Evolutionary conservation across 2,329 filamentous ascomycete species (phyloP), one percentile per base, ranked within the genome.

Genomic region (Claviceps purpurea): DNA sequence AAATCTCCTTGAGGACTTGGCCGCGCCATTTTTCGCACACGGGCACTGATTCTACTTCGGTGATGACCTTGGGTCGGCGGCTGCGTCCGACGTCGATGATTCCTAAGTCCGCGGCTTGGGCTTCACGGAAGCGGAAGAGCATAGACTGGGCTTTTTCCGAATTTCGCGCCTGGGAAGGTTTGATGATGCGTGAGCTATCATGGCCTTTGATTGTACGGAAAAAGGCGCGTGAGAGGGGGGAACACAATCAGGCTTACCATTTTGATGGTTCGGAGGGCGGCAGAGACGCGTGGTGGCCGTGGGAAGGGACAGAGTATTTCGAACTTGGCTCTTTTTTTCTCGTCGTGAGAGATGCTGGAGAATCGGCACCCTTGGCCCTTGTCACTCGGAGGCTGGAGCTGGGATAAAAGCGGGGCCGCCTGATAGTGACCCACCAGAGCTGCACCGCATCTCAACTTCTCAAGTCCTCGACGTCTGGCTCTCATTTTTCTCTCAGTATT

Each of bases 91-190:
- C 86, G 74, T 97, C 91, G 70, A 98, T 87, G 69, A 97, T 96
- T 64, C 91, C 91, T 47, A 96, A 79, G 72, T 96, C 90, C 58
- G 89, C 89, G 59, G 91, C 91, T 79, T 97, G 93, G 62, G 91
- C 87, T 65, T 95, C 93, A 68, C 93, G 89, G 77, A 98, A 98
- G 77, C 93, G 91, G 75, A 96, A 98, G 70, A 98, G 91, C 91
- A 98, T 98, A 47, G 90, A 96, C 76, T 98, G 93, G 64, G 93
- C 91, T 71, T 97, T 98, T 78, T 97, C 91, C 46, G 88, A 91
- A 70, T 97, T 96, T 65, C 91, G 91, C 65, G 91, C 90, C 91
- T 89, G 41, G 13, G 5, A n/a, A 18, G 8, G 24, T 16, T 43
- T 6, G 41, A 41, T 3, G 34, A 22, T 8, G 16, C 24, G 40